Evolutionary conservation across 164 flowering plant genomes (phyloP), one percentile per base, ranked within the genome.

Genomic region (Cinnamomum micranthum): DNA sequence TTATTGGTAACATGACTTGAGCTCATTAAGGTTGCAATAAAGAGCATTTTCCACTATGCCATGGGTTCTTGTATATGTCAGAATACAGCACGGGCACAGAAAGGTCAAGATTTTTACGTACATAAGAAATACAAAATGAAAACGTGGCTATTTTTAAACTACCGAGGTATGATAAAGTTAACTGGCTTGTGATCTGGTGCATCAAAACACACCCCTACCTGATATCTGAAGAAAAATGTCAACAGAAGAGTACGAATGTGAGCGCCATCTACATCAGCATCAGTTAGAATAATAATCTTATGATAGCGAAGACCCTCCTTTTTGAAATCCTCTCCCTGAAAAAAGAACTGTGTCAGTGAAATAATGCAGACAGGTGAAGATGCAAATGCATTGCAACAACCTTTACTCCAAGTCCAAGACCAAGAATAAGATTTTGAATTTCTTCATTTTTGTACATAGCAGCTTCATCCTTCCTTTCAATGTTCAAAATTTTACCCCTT

Each of bases 221-320:
- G 98, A 84, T 96, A 96, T 89, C 99, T 90, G 76, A 74, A 96
- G 91, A 94, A 96, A 83, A 96, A 96, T 70, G 99, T 96, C 81
- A 96, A 77, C 6, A 96, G 81, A 74, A 96, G 86, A 70, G 99
- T 94, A 74, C 99, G 87, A 72, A 96, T 96, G 81, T 94, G 98
- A 72, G 99, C 98, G 75, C 98, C 99, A 85, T 96, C 99, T 1
- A 96, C 97, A 84, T 96, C 99, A 78, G 99, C 99, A 89, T 96
- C 99, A 35, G 98, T 96, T 74, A 96, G 81, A 66, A 96, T 94
- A 77, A 94, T 92, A 75, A 94, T 94, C 76, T 92, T 94, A 79
- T 96, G 97, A 81, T 96, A 96, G 12, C 99, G 97, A 6, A 96
- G 89, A 67, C 89, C 88, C 0, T 94, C 99, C 80, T 88, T 91